Evolutionary conservation across 176 grass and related monocot genomes (phyloP), one percentile per base, ranked within the genome.

Genomic region (Oryza meyeriana): DNA sequence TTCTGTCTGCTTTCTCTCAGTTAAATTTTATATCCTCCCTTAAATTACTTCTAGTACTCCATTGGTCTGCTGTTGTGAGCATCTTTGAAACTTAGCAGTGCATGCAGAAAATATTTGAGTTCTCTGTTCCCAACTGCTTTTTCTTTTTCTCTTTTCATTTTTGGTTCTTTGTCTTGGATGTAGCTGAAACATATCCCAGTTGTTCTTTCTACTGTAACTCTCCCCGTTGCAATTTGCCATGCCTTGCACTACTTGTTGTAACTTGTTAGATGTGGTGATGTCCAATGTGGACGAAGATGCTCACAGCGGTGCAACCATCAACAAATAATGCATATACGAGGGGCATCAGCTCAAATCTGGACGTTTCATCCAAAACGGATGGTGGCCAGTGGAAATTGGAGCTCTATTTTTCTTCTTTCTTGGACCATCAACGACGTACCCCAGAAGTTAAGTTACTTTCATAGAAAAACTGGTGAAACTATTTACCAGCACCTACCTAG

Each of bases 131-230:
- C n/a, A 39, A 16, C 14, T 62, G 42, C 42, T 65, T 44, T 13
- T 17, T 22, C 76, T 29, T 39, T 35, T n/a, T 14, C 5, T 11
- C 36, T 12, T 58, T 10, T 4, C 45, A n/a, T 76, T 34, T 10
- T 71, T 47, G 20, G 29, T 36, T 63, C 18, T 61, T 2, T 61
- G 47, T 73, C 28, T 80, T 75, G 14, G 6, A 79, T 72, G 39
- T 63, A 68, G 18, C 24, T 73, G 50, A 84, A 87, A 81, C 22
- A 40, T 66, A 86, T 69, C 48, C 96, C 93, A 69, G 87, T 99
- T n/a, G 96, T 99, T 73, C 96, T 99, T 87, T 99, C 96, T 80
- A 92, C 89, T 52, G 93, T 89, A 91, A 40, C 79, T 63, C 71
- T 76, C 20, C 72, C 29, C 16, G 20, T 24, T 14, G 40, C 35